These are phyloP conservation scores for Ophiostoma perfectum DNA, from an alignment of 2,329 filamentous ascomycete species.

Conservation along the genomic window DNA sequence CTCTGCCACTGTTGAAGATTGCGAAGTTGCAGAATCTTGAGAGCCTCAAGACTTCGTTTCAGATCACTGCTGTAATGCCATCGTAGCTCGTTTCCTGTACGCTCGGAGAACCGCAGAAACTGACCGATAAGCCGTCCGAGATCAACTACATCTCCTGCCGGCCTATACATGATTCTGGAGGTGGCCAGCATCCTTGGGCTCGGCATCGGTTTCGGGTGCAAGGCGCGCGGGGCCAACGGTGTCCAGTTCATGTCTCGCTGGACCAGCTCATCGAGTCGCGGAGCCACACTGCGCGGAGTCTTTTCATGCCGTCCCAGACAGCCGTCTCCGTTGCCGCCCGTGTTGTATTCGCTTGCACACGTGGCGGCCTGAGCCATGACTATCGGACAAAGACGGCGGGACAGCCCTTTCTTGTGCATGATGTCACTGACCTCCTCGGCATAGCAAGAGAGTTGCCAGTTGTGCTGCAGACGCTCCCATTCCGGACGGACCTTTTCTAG, in stretches of 20 bases:
- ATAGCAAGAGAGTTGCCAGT: slow-evolving; percentile 42
- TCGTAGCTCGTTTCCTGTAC: background rate
- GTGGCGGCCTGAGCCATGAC: no score
- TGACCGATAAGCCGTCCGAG: background rate
- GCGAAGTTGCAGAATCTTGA: background rate
- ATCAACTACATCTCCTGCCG: background rate
- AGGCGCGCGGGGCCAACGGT: no score
- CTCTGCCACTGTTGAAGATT: background rate
- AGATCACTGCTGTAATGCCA: background rate
- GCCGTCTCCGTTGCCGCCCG: no score
- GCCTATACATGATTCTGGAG: no score
- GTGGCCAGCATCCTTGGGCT: no score
- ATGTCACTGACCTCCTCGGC: slow-evolving; percentile 39
- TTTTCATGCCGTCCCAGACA: no score
- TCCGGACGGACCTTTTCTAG: background rate
- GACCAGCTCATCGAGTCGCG: no score
- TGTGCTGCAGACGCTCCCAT: slow-evolving; percentile 45
- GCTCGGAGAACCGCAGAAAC: background rate
- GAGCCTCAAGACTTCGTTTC: background rate
- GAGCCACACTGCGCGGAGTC: no score
- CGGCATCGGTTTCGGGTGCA: no score
- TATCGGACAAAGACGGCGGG: no score
- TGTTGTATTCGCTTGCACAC: no score
- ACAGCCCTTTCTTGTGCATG: background rate
- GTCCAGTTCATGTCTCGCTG: no score